Evolutionary conservation across 2,329 filamentous ascomycete species (phyloP), one percentile per base, ranked within the genome.

Genomic region (Mollisiaceae sp.): DNA sequence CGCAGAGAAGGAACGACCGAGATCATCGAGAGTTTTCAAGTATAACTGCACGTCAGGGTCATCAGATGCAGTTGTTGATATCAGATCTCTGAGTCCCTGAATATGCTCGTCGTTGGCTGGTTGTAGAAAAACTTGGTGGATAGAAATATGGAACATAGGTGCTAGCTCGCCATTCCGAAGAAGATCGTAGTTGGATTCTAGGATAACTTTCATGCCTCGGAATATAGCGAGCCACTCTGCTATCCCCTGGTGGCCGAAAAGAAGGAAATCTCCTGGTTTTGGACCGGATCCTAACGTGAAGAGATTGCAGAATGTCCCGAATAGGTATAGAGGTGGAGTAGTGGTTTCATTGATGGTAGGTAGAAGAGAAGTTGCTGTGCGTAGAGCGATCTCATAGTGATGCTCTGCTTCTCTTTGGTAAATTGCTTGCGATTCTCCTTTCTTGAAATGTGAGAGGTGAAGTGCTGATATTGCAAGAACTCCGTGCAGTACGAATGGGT

Each of bases 211-310:
- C 24, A 77, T 73, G 11, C 77, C 77, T 15, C 76, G 73, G 59
- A 77, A 76, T 2, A 79, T 71, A 24, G 74, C 62, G 0, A 78
- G 71, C 78, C 78, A 80, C 56, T 78, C 75, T 0, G 77, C 72
- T 11, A 77, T 58, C 0, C 73, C 72, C 11, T 72, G 70, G 18
- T 76, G 64, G 18, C 75, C 72, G 59, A 77, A 72, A 11, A 78
- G 65, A n/a, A 80, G 71, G 20, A 79, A 75, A 27, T 79, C 75
- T 14, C 73, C 74, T 2, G 71, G 64, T 43, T 73, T 70, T n/a
- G 75, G 75, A 1, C 75, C 76, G 18, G 73, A 74, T 8, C 74
- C 78, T 35, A 79, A 74, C 1, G 76, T 72, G 63, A 78, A 77
- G 38, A 76, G 74, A 4, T 71, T 74, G 8, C 76, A 77, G 15